Base-by-base conservation (phyloP, 23 red algal species). In the Chondrus crispus region DNA sequence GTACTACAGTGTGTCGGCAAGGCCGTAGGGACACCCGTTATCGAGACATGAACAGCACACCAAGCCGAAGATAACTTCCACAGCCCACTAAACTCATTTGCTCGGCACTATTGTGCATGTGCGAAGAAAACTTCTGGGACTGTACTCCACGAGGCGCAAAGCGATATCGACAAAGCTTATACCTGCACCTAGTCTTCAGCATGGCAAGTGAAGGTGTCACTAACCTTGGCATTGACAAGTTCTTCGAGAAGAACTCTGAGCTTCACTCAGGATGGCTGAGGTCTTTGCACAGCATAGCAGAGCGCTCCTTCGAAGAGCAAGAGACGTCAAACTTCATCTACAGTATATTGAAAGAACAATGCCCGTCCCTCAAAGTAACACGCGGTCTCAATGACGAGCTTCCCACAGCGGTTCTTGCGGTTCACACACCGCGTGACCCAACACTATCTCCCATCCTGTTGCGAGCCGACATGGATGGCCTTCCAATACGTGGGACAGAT, bases 261-360 rank as follows among this genome's bases (percentile, higher is more conserved):
- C 79, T 83, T 57, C 79, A 83, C 50, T 26, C 30, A 30, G 46
- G 28, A 83, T 83, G 79, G 79, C 36, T 83, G 22, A 24, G 20
- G 42, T 39, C 20, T 18, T 41, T 83, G 20, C 79, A 83, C 39
- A 62, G 49, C 13, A 47, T 64, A 24, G 79, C 79, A 24, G 79
- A 83, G 54, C 79, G 38, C 33, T 22, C 79, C 30, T 83, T 83
- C 52, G 47, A 83, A 83, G 79, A 83, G 43, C 52, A 83, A 29
- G 52, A 60, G 29, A 83, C 79, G 47, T 52, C 79, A 12, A 36
- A 4, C 13, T 83, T 60, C 32, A 53, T 83, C 24, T 40, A 33
- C 12, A 38, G 22, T 33, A 41, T 83, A 11, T 32, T 83, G 13
- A n/a, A 52, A 60, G 62, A 10, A 4, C 38, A 83, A n/a, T 52